Evolutionary conservation across 2,329 filamentous ascomycete genomes (phyloP).

Genomic region (Paecilomyces fulvus): DNA sequence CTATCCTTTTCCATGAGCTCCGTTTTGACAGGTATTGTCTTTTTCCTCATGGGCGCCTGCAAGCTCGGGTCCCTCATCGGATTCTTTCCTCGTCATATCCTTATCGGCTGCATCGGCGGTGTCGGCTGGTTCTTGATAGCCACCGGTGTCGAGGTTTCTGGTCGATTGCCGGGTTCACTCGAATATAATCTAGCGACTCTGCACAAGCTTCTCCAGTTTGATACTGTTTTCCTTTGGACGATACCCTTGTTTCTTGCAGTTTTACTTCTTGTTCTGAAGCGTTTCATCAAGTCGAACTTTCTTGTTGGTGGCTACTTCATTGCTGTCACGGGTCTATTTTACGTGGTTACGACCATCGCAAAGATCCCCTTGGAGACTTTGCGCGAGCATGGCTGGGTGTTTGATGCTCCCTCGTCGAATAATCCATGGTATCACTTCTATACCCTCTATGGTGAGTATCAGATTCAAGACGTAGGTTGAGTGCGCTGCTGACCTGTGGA

Average conservation of each 20-base stretch:
- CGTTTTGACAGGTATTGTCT: slow-evolving; percentile 80
- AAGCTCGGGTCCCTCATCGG: slow-evolving; percentile 86
- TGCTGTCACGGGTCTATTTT: slow-evolving; percentile 58
- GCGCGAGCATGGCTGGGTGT: slow-evolving; percentile 77
- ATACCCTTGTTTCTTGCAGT: slow-evolving; percentile 71
- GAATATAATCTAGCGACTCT: slow-evolving; percentile 72
- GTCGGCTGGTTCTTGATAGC: slow-evolving; percentile 91
- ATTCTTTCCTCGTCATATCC: slow-evolving; percentile 92
- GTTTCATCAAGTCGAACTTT: slow-evolving; percentile 70
- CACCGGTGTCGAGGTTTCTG: slow-evolving; percentile 89
- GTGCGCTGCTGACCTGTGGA: slow-evolving; percentile 4
- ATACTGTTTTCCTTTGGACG: slow-evolving; percentile 75
- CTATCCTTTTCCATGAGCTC: slow-evolving; percentile 85
- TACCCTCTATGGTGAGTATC: slow-evolving; percentile 74
- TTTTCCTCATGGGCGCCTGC: slow-evolving; percentile 82
- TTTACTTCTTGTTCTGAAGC: slow-evolving; percentile 66
- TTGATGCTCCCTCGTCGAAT: slow-evolving; percentile 70
- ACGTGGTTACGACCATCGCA: slow-evolving; percentile 42
- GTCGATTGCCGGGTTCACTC: slow-evolving; percentile 74
- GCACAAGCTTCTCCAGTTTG: slow-evolving; percentile 60
- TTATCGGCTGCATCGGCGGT: slow-evolving; percentile 94
- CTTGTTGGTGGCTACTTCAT: slow-evolving; percentile 84
- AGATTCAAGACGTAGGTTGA: background rate
- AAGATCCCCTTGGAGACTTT: slow-evolving; percentile 58
- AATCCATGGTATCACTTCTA: slow-evolving; percentile 98